phyloP scores from a whole-genome alignment of 352 stramenopile genomes.

The Phytophthora parvispora region DNA sequence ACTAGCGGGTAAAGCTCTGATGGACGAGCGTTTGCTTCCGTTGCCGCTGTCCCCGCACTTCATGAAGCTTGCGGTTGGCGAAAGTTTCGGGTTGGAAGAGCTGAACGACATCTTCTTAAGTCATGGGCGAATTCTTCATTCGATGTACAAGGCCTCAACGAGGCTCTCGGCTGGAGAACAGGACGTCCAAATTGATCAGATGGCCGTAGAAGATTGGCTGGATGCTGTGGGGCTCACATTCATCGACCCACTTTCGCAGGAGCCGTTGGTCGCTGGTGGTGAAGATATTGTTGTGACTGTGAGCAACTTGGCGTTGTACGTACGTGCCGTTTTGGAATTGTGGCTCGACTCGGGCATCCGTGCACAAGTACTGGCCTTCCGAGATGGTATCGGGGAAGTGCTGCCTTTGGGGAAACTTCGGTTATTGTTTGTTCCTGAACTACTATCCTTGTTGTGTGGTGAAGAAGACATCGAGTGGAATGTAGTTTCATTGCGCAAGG shows the following conservation, averaged over 20 bases:
- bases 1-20: conserved; percentile 83
- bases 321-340: conserved; percentile 61
- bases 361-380: conserved; percentile 78
- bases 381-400: conserved; percentile 80
- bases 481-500: conserved; percentile 62
- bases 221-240: conserved; percentile 78
- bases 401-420: conserved; percentile 77
- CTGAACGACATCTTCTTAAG: conserved; percentile 70
- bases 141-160: conserved; percentile 58
- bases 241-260: conserved; percentile 82
- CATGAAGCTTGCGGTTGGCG: conserved; percentile 78
- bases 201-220: conserved; percentile 65
- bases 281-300: conserved; percentile 57
- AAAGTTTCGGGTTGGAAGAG: conserved; percentile 63
- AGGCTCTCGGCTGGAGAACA: conserved; percentile 33
- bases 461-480: conserved; percentile 83
- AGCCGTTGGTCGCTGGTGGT: conserved; percentile 59
- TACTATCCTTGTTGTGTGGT: conserved; percentile 77
- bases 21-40: conserved; percentile 84
- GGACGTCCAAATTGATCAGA: conserved; percentile 67
- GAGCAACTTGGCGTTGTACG: conserved; percentile 66
- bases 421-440: conserved; percentile 73
- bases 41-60: conserved; percentile 82
- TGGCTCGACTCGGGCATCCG: conserved; percentile 78
- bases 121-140: conserved; percentile 69